Evolutionary conservation across 2,329 filamentous ascomycete species (phyloP).

Genomic region (Penicillium crustosum): DNA sequence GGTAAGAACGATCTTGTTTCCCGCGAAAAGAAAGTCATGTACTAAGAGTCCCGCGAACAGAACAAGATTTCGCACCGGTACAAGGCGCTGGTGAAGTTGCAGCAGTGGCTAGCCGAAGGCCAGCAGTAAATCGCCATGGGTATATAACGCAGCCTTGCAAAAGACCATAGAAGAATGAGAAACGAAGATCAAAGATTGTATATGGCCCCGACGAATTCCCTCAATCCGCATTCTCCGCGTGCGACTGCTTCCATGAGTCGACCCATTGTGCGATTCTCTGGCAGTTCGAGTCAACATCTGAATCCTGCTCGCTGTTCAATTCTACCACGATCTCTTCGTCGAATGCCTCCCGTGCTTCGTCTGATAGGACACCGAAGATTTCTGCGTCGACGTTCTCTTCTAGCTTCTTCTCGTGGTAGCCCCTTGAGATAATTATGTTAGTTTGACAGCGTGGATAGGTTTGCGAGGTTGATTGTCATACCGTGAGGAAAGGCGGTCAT

Average conservation of each 20-base stretch:
- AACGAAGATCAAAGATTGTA: conserved; percentile 4
- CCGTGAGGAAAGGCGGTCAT: conserved; percentile 78
- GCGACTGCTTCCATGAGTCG: conserved; percentile 70
- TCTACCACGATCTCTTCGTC: conserved; percentile 86
- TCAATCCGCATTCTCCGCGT: conserved; percentile 32
- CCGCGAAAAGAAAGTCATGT: not conserved
- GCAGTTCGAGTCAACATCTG: conserved; percentile 86
- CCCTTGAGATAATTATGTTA: conserved; percentile 48
- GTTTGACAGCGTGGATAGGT: not conserved
- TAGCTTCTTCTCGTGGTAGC: conserved; percentile 81
- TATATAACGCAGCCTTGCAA: conserved; percentile 17
- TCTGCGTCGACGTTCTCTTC: conserved; percentile 96
- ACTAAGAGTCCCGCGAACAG: conserved; percentile 35
- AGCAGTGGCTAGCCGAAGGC: conserved; percentile 68
- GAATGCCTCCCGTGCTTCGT: conserved; percentile 86
- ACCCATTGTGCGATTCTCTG: conserved; percentile 82
- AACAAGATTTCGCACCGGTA: conserved; percentile 91
- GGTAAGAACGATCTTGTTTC: conserved; percentile 51
- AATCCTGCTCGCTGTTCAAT: conserved; percentile 74
- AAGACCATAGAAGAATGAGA: conserved; percentile 13
- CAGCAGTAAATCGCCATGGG: conserved; percentile 19
- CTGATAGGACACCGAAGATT: conserved; percentile 91
- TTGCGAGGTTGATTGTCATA: conserved; percentile 35
- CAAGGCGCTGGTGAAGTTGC: conserved; percentile 82
- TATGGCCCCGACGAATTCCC: not conserved